Percentiles rank a stretch among this genome's conserved stretches.
phyloP scores from a whole-genome alignment of 2,329 filamentous ascomycete species.

The Calonectria leucothoes region DNA sequence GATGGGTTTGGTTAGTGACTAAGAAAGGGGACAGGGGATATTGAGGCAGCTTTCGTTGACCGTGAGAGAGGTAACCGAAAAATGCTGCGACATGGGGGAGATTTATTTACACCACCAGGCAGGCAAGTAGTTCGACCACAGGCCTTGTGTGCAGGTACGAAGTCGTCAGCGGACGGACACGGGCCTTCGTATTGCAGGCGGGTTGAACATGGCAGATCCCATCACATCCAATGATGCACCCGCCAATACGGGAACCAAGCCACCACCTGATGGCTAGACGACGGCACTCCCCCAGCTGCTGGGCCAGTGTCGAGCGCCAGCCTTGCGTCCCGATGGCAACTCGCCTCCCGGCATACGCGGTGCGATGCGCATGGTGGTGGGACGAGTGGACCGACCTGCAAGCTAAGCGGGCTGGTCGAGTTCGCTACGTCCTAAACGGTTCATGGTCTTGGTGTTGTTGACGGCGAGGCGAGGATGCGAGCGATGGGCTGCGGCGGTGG shows the following conservation, averaged over 20 bases:
- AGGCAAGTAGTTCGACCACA: neutral
- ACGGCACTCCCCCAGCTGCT: neutral
- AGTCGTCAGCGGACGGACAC: neutral
- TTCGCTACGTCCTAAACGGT: neutral
- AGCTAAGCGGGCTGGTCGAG: constrained; percentile 12
- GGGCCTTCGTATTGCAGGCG: constrained; percentile 13
- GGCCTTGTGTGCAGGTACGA: constrained; percentile 3
- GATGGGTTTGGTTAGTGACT: neutral
- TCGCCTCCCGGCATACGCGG: neutral
- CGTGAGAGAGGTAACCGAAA: neutral
- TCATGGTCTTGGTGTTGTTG: constrained; percentile 4
- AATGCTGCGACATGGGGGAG: neutral
- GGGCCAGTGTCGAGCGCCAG: neutral
- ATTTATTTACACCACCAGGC: neutral
- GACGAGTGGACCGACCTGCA: constrained; percentile 17
- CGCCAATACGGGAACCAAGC: constrained; percentile 15
- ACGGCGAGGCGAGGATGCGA: constrained; percentile 1
- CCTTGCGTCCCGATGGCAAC: neutral
- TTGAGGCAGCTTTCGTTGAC: neutral
- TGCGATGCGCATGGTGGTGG: constrained; percentile 12
- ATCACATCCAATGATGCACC: constrained; percentile 2
- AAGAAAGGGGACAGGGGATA: neutral
- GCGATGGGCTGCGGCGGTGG: constrained; percentile 6
- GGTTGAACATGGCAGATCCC: constrained; percentile 5
- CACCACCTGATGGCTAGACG: neutral